A percentile compares a stretch with the other conserved stretches of the same genome.
Evolutionary conservation across 345 rosid genomes (phyloP).

Genomic region (Xanthoceras sorbifolium): DNA sequence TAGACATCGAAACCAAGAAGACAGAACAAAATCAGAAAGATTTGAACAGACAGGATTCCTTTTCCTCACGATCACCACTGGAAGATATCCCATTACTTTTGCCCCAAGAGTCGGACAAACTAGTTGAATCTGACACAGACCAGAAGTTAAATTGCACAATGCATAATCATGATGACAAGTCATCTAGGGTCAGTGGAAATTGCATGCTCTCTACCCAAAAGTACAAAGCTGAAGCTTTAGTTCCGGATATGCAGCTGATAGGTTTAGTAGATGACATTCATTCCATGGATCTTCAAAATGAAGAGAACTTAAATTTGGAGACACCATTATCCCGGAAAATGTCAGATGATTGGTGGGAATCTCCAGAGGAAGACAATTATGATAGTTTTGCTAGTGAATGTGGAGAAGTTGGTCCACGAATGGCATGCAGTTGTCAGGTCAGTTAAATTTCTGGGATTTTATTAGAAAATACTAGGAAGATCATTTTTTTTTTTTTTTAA

Average conservation of each 20-base stretch:
- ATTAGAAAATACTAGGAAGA: background rate
- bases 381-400: slow-evolving; percentile 32
- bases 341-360: slow-evolving; percentile 46
- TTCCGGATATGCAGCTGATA: slow-evolving; percentile 27
- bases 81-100: slow-evolving; percentile 84
- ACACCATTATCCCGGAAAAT: slow-evolving; percentile 22
- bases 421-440: slow-evolving; percentile 78
- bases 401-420: slow-evolving; percentile 57
- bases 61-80: slow-evolving; percentile 55
- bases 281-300: slow-evolving; percentile 29
- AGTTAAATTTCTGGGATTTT: slow-evolving; percentile 1
- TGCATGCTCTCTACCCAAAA: slow-evolving; percentile 26
- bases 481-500: no score
- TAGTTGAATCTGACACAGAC: slow-evolving; percentile 23
- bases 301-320: slow-evolving; percentile 18
- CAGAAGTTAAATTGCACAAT: slow-evolving; percentile 22
- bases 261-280: slow-evolving; percentile 28
- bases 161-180: slow-evolving; percentile 13
- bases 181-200: slow-evolving; percentile 12
- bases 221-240: slow-evolving; percentile 27
- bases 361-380: slow-evolving; percentile 31
- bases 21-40: slow-evolving; percentile 38
- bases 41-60: slow-evolving; percentile 42
- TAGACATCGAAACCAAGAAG: slow-evolving; percentile 45
- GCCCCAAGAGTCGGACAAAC: slow-evolving; percentile 68